These are phyloP conservation scores for Botrytis galanthina DNA, from an alignment of 2,329 filamentous ascomycete genomes.

Conservation along the genomic window DNA sequence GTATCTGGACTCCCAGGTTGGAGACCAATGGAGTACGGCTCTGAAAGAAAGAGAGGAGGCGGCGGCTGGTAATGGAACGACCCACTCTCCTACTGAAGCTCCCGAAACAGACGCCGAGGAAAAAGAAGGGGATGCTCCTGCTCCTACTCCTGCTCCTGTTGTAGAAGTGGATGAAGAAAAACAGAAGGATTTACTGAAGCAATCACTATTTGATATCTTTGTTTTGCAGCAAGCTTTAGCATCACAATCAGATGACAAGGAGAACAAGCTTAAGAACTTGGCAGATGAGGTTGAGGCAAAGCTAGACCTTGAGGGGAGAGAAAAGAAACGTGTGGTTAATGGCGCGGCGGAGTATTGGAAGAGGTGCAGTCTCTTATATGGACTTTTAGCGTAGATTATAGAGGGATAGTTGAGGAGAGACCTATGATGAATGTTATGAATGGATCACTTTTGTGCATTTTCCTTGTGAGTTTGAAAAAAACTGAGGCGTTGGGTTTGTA, in stretches of 20 bases:
- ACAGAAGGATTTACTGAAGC: slow-evolving; percentile 49
- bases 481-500: neutral
- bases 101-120: neutral
- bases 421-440: neutral
- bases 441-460: neutral
- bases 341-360: slow-evolving; percentile 76
- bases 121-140: neutral
- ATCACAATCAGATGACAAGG: slow-evolving; percentile 40
- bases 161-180: slow-evolving; percentile 21
- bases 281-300: slow-evolving; percentile 45
- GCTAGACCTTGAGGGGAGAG: slow-evolving; percentile 49
- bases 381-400: slow-evolving; percentile 54
- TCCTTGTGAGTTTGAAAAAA: neutral
- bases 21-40: slow-evolving; percentile 41
- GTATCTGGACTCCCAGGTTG: slow-evolving; percentile 51
- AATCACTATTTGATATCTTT: slow-evolving; percentile 61
- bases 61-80: slow-evolving; percentile 24
- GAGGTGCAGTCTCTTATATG: slow-evolving; percentile 78
- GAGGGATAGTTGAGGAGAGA: neutral
- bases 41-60: slow-evolving; percentile 26
- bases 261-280: slow-evolving; percentile 47
- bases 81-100: slow-evolving; percentile 13
- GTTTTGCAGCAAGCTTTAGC: slow-evolving; percentile 51
- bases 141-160: neutral
- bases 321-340: slow-evolving; percentile 56